Conservation (phyloP, 805 yeast species). For the Ogataea salicorniae region DNA sequence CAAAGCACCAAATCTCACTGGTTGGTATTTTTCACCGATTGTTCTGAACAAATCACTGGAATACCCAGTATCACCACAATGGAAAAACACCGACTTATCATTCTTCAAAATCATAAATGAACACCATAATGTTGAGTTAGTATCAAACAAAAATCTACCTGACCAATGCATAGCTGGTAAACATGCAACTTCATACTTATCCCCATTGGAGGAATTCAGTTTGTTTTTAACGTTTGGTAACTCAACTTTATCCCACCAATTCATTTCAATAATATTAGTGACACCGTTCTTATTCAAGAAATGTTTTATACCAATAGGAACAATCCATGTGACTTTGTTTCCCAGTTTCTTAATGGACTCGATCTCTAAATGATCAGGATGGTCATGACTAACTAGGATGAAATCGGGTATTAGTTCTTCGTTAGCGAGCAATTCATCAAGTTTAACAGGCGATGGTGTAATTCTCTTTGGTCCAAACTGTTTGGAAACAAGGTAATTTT, state of each 20-base stretch:
- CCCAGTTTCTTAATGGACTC: slow-evolving; percentile 52
- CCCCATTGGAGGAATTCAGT: slow-evolving; percentile 20
- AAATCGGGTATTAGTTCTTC: slow-evolving; percentile 54
- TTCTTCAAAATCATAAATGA: slow-evolving; percentile 69
- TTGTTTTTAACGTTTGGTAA: slow-evolving; percentile 17
- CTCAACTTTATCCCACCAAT: slow-evolving; percentile 83
- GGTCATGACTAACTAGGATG: slow-evolving; percentile 85
- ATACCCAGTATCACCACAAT: slow-evolving; percentile 95
- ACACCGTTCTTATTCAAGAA: slow-evolving; percentile 57
- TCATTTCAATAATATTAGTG: slow-evolving; percentile 64
- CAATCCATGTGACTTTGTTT: slow-evolving; percentile 71
- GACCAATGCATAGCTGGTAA: slow-evolving; percentile 98
- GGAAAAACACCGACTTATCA: slow-evolving; percentile 70
- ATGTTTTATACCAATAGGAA: slow-evolving; percentile 71
- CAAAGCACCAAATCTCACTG: slow-evolving; percentile 60
- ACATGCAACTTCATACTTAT: slow-evolving; percentile 73
- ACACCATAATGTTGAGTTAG: slow-evolving; percentile 84
- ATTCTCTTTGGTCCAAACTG: slow-evolving; percentile 79
- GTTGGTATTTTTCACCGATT: slow-evolving; percentile 64
- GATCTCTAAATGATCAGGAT: slow-evolving; percentile 88
- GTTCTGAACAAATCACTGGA: slow-evolving; percentile 63
- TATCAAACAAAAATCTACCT: slow-evolving; percentile 75
- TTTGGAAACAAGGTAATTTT: slow-evolving; percentile 55
- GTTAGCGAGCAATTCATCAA: slow-evolving; percentile 42
- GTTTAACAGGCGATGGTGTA: slow-evolving; percentile 65